Conservation (phyloP, 768 basidiomycete genomes). For the Xerocomus brunneocitrinus region DNA sequence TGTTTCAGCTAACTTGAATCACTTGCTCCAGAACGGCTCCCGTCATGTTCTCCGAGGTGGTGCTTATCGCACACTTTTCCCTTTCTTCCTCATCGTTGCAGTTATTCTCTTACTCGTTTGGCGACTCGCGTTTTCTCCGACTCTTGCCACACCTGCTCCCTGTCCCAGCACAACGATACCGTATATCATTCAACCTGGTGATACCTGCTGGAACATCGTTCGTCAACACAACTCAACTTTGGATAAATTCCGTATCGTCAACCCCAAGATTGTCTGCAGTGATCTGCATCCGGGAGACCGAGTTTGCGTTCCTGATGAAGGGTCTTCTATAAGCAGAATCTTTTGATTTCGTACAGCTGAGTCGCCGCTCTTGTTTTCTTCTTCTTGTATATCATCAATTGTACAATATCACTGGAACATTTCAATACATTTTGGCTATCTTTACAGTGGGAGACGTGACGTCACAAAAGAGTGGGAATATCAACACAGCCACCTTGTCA, state of each 20-base stretch:
- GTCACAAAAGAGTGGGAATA: slow-evolving; percentile 20
- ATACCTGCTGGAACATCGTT: slow-evolving; percentile 64
- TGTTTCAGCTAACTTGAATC: slow-evolving; percentile 12
- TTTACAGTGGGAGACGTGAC: too few relatives aligned
- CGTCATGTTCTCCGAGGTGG: slow-evolving; percentile 33
- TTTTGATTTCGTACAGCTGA: slow-evolving; percentile 13
- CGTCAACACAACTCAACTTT: slow-evolving; percentile 44
- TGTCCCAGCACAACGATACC: slow-evolving; percentile 35
- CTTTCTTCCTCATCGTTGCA: slow-evolving; percentile 67
- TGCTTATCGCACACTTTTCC: slow-evolving; percentile 60
- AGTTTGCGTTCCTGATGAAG: slow-evolving; percentile 51
- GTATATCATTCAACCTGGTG: slow-evolving; percentile 53
- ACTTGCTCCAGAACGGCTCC: slow-evolving; percentile 29
- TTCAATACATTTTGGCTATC: not conserved
- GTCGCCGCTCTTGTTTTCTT: not conserved
- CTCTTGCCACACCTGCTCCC: slow-evolving; percentile 24
- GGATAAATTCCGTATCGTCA: slow-evolving; percentile 49
- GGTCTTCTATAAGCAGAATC: slow-evolving; percentile 30
- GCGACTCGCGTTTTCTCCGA: slow-evolving; percentile 47
- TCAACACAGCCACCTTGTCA: slow-evolving; percentile 18
- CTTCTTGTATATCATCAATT: slow-evolving; percentile 11
- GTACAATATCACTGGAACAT: slow-evolving; percentile 16
- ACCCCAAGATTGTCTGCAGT: slow-evolving; percentile 52
- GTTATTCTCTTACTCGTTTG: slow-evolving; percentile 60
- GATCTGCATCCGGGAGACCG: slow-evolving; percentile 54